Conservation (phyloP, 2,329 filamentous ascomycete species). For the Trichoderma sp. region DNA sequence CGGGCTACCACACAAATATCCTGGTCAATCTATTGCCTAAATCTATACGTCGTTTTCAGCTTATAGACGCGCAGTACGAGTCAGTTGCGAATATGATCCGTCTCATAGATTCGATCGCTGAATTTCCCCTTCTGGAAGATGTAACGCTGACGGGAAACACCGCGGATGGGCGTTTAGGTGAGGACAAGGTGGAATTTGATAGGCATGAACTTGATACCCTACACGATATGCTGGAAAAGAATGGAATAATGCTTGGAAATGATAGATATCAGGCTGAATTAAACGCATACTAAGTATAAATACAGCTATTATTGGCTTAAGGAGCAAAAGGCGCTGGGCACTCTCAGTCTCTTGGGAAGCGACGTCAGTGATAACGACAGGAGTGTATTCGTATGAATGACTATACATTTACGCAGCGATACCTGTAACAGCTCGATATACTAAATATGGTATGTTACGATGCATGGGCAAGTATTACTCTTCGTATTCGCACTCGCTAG, state of each 20-base stretch:
- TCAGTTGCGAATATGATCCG: background rate
- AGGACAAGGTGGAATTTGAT: background rate
- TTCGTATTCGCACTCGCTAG: background rate
- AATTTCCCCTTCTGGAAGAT: background rate
- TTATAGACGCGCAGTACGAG: background rate
- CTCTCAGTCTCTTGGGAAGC: background rate
- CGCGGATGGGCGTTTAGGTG: background rate
- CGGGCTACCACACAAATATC: background rate
- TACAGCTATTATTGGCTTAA: background rate
- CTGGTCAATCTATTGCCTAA: background rate
- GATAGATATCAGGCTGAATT: background rate
- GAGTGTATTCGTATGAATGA: background rate
- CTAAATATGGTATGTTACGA: background rate
- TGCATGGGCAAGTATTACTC: background rate
- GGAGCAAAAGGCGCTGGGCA: background rate
- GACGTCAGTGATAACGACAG: background rate
- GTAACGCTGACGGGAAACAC: background rate
- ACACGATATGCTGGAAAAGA: background rate
- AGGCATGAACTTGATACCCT: background rate
- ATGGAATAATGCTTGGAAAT: background rate
- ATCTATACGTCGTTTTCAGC: background rate
- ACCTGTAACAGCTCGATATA: background rate
- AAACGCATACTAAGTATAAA: background rate
- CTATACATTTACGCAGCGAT: background rate
- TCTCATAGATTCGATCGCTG: background rate